Evolutionary conservation across 1,284 basidiomycete species (phyloP).

Genomic region (Phlebopus sp.): DNA sequence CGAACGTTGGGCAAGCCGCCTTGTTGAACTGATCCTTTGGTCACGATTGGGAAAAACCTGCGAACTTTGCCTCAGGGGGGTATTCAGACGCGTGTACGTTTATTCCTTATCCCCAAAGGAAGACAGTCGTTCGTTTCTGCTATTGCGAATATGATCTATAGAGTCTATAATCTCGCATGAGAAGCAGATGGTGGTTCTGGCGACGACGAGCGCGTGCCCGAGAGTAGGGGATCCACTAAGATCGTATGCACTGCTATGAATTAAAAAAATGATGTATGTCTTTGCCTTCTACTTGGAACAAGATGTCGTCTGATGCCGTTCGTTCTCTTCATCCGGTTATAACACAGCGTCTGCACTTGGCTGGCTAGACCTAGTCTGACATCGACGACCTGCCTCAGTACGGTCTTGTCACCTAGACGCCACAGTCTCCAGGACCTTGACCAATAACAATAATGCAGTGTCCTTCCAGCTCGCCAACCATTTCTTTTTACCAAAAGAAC

Average conservation of each 20-base stretch:
- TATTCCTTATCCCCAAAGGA: constrained; percentile 54
- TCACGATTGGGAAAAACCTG: constrained; percentile 86
- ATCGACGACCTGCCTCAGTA: too few relatives aligned
- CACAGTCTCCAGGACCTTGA: too few relatives aligned
- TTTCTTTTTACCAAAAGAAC: too few relatives aligned
- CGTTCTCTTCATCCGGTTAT: too few relatives aligned
- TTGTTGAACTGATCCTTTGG: constrained; percentile 83
- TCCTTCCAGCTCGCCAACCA: too few relatives aligned
- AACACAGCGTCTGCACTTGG: too few relatives aligned
- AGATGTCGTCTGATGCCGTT: too few relatives aligned
- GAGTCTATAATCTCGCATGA: constrained; percentile 94
- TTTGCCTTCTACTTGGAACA: too few relatives aligned
- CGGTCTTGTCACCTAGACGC: too few relatives aligned
- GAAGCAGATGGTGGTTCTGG: constrained; percentile 88
- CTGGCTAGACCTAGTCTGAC: too few relatives aligned
- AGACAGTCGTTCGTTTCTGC: constrained; percentile 91
- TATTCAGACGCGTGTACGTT: constrained; percentile 85
- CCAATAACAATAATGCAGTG: too few relatives aligned
- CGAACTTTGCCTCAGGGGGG: constrained; percentile 80
- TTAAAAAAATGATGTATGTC: neutral
- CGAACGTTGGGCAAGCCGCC: constrained; percentile 59
- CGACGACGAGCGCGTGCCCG: constrained; percentile 83
- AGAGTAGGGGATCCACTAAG: constrained; percentile 54
- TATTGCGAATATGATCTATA: constrained; percentile 94
- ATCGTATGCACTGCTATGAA: constrained; percentile 47